phyloP scores from a whole-genome alignment of 2,329 filamentous ascomycete species.

The Pseudogymnoascus sp. region DNA sequence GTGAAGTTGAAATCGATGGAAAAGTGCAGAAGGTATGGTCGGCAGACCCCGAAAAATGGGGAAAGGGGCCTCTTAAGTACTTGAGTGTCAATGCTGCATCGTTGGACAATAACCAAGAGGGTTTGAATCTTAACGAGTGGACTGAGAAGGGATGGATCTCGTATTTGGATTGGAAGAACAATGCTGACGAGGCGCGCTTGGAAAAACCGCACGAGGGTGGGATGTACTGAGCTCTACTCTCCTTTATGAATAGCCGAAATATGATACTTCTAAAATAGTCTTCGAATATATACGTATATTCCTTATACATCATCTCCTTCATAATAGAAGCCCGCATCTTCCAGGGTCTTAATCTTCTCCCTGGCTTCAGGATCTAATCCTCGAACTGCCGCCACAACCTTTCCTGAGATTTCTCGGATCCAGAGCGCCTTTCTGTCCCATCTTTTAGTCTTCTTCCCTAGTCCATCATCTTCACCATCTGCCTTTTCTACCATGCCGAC shows the following conservation, averaged over 20 bases:
- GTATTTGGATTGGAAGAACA: conserved; percentile 21
- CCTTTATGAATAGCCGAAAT: background rate
- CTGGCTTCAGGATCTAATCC: conserved; percentile 48
- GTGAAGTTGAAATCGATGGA: conserved; percentile 16
- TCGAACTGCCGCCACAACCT: background rate
- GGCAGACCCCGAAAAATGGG: conserved; percentile 26
- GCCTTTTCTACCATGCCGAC: background rate
- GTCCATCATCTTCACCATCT: background rate
- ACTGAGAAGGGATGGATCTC: conserved; percentile 30
- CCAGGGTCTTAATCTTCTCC: conserved; percentile 60
- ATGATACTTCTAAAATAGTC: background rate
- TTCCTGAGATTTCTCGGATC: background rate
- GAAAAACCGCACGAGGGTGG: conserved; percentile 22
- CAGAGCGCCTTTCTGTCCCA: background rate
- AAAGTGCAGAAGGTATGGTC: conserved; percentile 25
- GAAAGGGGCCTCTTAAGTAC: conserved; percentile 25
- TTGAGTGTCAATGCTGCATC: conserved; percentile 34
- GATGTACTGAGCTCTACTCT: conserved; percentile 20
- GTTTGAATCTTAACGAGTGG: conserved; percentile 33
- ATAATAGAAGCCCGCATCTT: conserved; percentile 58
- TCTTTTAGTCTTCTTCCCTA: background rate
- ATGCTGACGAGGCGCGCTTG: conserved; percentile 14
- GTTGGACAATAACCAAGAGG: conserved; percentile 32
- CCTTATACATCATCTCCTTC: conserved; percentile 46
- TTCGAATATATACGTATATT: background rate